A percentile compares a stretch with the other conserved stretches of the same genome.
Conservation (phyloP, 1,284 basidiomycete genomes). For the Tremellales sp. region DNA sequence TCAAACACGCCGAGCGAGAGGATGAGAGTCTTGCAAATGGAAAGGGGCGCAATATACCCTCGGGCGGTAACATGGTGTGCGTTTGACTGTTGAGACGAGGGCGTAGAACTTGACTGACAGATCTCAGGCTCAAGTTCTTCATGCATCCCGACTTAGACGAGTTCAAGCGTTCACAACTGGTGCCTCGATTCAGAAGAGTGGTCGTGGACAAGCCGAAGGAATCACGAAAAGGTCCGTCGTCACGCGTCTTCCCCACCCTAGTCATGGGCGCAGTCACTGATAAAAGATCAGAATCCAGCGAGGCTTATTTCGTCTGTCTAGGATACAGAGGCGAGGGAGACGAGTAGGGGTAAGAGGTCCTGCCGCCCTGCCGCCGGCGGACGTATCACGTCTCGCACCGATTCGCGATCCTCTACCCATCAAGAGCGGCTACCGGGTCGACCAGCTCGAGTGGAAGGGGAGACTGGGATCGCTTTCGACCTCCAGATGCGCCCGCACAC, state of each 20-base stretch:
- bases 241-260: no score
- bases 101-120: not conserved
- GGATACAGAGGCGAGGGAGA: slow-evolving; percentile 43
- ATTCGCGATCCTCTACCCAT: no score
- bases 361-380: no score
- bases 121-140: slow-evolving; percentile 43
- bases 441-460: no score
- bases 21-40: slow-evolving; percentile 4
- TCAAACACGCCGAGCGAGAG: slow-evolving; percentile 18
- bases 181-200: slow-evolving; percentile 39
- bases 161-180: slow-evolving; percentile 37
- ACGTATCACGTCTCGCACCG: no score
- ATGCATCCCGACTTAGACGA: slow-evolving; percentile 42
- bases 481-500: no score
- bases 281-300: slow-evolving; percentile 37
- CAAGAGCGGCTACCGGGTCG: no score
- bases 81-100: slow-evolving; percentile 7
- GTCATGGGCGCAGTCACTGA: not conserved
- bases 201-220: slow-evolving; percentile 44
- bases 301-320: slow-evolving; percentile 48
- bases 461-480: no score
- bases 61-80: slow-evolving; percentile 46
- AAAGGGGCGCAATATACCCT: slow-evolving; percentile 15
- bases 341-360: no score
- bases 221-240: slow-evolving; percentile 37